Percentiles rank a stretch among this genome's conserved stretches.
Evolutionary conservation across 768 basidiomycete species (phyloP).

Genomic region (Tricholoma furcatifolium): DNA sequence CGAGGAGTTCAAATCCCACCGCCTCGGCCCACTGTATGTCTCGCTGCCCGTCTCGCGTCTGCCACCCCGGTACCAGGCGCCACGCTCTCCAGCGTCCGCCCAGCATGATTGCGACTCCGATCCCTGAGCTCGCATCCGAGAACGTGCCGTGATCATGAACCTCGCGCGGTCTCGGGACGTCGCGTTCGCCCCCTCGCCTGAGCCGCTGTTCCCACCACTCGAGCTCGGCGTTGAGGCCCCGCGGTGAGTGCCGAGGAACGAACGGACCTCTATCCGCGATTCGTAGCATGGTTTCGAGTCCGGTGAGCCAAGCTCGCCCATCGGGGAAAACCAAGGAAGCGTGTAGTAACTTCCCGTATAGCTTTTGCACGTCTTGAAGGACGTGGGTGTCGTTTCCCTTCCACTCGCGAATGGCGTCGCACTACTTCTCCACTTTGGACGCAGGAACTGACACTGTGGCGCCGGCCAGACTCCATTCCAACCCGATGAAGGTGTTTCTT

Average conservation of each 20-base stretch:
- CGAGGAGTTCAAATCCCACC: constrained; percentile 34
- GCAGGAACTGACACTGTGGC: not conserved
- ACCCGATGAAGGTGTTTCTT: not conserved
- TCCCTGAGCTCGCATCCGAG: constrained; percentile 29
- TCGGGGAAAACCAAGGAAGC: too few species aligned
- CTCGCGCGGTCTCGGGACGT: constrained; percentile 22
- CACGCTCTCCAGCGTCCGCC: too few species aligned
- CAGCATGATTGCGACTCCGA: constrained; percentile 26
- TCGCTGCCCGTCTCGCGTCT: constrained; percentile 6
- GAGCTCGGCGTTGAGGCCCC: constrained; percentile 14
- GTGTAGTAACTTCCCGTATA: too few species aligned
- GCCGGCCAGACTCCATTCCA: not conserved
- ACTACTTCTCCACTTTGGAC: not conserved
- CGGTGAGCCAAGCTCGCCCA: too few species aligned
- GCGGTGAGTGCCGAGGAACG: constrained; percentile 16
- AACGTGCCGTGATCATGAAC: constrained; percentile 25
- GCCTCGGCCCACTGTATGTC: constrained; percentile 44
- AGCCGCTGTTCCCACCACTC: constrained; percentile 24
- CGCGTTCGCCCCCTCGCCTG: not conserved
- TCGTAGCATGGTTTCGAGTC: too few species aligned
- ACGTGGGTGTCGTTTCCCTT: constrained; percentile 8
- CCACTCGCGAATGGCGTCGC: constrained; percentile 22
- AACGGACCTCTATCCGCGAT: constrained; percentile 22
- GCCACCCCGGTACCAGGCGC: constrained; percentile 27
- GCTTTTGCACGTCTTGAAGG: constrained; percentile 24